phyloP scores from a whole-genome alignment of 139 green algal genomes.

The Closterium sp. region DNA sequence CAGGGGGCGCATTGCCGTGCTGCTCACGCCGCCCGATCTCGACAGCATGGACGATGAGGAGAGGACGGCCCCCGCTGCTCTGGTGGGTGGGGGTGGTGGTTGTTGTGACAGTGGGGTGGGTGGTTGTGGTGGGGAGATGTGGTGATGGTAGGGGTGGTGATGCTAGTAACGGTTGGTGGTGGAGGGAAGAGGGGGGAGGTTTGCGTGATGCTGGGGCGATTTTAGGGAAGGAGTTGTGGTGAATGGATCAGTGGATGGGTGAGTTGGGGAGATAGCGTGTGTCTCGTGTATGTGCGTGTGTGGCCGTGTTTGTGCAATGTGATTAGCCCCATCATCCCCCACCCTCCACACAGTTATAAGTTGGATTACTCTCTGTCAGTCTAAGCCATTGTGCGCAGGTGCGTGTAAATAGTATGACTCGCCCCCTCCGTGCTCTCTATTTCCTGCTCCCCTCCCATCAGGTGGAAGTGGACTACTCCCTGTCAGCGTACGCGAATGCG shows the following conservation, averaged over 20 bases:
- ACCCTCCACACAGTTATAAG: too few species aligned
- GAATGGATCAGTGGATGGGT: too few species aligned
- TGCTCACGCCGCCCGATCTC: constrained; percentile 70
- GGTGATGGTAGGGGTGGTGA: too few species aligned
- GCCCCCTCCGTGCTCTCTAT: neutral
- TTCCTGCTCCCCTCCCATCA: constrained; percentile 2
- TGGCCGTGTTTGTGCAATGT: neutral
- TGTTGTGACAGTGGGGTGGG: too few species aligned
- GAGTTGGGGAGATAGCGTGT: too few species aligned
- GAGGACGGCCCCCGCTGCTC: constrained; percentile 59
- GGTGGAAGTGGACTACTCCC: constrained; percentile 77
- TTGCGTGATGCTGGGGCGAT: too few species aligned
- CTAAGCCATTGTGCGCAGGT: neutral
- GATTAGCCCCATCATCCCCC: neutral
- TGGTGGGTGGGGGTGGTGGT: constrained; percentile 54
- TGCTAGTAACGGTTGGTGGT: too few species aligned
- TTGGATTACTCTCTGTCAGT: too few species aligned
- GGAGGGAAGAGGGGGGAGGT: too few species aligned
- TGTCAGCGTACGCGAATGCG: constrained; percentile 83
- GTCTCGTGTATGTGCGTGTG: neutral
- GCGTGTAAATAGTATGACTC: neutral
- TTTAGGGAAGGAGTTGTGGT: too few species aligned
- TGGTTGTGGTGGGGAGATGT: too few species aligned
- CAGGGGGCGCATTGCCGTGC: constrained; percentile 71
- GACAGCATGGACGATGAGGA: constrained; percentile 70